These are phyloP conservation scores for Lentinus tigrinus DNA, from an alignment of 768 basidiomycete genomes.

Conservation along the genomic window DNA sequence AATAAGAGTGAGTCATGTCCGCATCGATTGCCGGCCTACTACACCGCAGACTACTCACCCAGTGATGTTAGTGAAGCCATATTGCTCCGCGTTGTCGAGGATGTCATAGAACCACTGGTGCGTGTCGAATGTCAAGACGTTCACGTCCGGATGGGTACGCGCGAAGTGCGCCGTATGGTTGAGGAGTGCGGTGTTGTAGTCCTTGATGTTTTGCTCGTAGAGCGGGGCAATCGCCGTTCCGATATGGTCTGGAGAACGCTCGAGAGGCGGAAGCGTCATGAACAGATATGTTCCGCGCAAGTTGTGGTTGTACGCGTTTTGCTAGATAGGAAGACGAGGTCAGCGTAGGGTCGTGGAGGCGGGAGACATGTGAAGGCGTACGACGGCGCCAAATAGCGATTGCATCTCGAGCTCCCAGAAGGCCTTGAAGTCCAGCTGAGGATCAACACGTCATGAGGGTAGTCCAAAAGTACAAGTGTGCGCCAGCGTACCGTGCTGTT, in stretches of 20 bases:
- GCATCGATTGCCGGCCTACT: too few species aligned
- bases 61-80: constrained; percentile 48
- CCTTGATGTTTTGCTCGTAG: constrained; percentile 3
- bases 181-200: constrained; percentile 5
- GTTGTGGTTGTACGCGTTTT: constrained; percentile 38
- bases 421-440: constrained; percentile 45
- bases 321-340: constrained; percentile 27
- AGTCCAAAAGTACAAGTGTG: background rate
- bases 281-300: constrained; percentile 24
- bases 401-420: constrained; percentile 51
- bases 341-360: background rate
- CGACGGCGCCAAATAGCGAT: constrained; percentile 49
- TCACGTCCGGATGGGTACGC: constrained; percentile 6
- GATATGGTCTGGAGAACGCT: constrained; percentile 12
- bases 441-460: background rate
- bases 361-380: constrained; percentile 24
- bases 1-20: too few species aligned
- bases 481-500: constrained; percentile 29
- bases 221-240: background rate
- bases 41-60: constrained; percentile 29
- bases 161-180: background rate
- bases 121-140: constrained; percentile 48
- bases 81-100: constrained; percentile 38
- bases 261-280: background rate
- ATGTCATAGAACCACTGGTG: constrained; percentile 47